Conservation (phyloP, 257 asterid genomes). For the Solanum medicagineum region DNA sequence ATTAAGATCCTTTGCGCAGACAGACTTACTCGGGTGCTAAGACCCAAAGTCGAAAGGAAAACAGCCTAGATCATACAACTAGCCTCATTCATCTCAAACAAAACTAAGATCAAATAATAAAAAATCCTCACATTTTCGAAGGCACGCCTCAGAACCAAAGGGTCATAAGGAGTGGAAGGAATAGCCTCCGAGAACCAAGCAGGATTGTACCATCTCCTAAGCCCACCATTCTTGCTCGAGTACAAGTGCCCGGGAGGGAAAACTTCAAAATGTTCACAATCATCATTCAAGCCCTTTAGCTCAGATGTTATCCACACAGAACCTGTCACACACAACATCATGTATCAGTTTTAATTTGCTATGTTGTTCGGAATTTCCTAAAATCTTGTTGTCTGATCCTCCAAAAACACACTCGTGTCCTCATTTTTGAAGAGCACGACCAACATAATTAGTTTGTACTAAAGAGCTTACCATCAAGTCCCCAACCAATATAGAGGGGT, state of each 20-base stretch:
- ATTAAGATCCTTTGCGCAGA: not conserved
- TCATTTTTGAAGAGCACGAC: not conserved
- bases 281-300: conserved; percentile 74
- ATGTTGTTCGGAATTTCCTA: not conserved
- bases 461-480: conserved; percentile 62
- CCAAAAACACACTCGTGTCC: not conserved
- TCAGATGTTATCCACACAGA: conserved; percentile 94
- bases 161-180: conserved; percentile 87
- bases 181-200: conserved; percentile 75
- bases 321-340: conserved; percentile 28
- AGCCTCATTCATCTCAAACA: not conserved
- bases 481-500: conserved; percentile 93
- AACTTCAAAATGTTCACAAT: conserved; percentile 83
- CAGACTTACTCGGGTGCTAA: not conserved
- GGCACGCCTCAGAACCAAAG: conserved; percentile 61
- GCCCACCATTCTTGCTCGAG: conserved; percentile 67
- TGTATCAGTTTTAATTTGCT: not conserved
- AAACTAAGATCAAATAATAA: not conserved
- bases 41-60: not conserved
- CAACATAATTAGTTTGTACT: not conserved
- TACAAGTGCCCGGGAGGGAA: conserved; percentile 93
- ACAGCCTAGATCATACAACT: not conserved
- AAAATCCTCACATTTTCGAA: conserved; percentile 59
- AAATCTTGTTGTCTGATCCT: not conserved
- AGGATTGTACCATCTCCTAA: conserved; percentile 88